phyloP scores from a whole-genome alignment of 2,329 filamentous ascomycete genomes.

The Verticillium albo-atrum region DNA sequence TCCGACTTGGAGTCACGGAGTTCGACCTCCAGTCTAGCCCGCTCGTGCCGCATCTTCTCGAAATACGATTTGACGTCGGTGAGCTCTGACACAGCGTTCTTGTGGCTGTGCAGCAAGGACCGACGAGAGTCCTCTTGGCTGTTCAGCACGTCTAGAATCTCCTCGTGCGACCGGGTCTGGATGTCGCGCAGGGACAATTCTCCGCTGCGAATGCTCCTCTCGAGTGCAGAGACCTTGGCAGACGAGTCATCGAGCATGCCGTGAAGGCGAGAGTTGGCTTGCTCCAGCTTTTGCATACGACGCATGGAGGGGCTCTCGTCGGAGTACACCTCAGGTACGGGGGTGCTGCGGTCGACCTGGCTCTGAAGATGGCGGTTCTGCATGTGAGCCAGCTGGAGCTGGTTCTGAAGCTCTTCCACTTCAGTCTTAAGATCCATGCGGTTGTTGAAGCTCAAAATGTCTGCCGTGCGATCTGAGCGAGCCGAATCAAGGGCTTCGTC shows the following conservation, averaged over 20 bases:
- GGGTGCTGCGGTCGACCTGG: conserved; percentile 69
- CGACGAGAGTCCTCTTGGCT: conserved; percentile 87
- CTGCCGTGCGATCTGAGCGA: conserved; percentile 79
- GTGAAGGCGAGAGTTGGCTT: conserved; percentile 85
- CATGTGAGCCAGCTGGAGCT: conserved; percentile 91
- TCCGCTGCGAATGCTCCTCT: conserved; percentile 80
- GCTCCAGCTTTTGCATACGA: conserved; percentile 85
- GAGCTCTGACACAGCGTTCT: conserved; percentile 78
- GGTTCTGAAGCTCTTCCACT: conserved; percentile 87
- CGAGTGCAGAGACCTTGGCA: conserved; percentile 85
- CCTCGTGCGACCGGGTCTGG: conserved; percentile 89
- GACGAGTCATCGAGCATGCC: conserved; percentile 92
- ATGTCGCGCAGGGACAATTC: conserved; percentile 87
- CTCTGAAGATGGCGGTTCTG: conserved; percentile 89
- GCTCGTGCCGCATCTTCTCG: conserved; percentile 79
- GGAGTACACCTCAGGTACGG: conserved; percentile 53
- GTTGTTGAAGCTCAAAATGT: conserved; percentile 79
- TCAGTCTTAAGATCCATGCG: conserved; percentile 89
- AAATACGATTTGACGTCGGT: conserved; percentile 82
- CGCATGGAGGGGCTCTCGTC: conserved; percentile 76
- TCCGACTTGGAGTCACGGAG: conserved; percentile 81
- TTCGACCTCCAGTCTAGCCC: conserved; percentile 77
- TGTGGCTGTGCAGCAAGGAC: conserved; percentile 77
- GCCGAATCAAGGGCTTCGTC: conserved; percentile 59
- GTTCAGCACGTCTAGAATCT: conserved; percentile 87